These are phyloP conservation scores for Xerocomellus intermedius DNA, from an alignment of 768 basidiomycete species.

Conservation along the genomic window DNA sequence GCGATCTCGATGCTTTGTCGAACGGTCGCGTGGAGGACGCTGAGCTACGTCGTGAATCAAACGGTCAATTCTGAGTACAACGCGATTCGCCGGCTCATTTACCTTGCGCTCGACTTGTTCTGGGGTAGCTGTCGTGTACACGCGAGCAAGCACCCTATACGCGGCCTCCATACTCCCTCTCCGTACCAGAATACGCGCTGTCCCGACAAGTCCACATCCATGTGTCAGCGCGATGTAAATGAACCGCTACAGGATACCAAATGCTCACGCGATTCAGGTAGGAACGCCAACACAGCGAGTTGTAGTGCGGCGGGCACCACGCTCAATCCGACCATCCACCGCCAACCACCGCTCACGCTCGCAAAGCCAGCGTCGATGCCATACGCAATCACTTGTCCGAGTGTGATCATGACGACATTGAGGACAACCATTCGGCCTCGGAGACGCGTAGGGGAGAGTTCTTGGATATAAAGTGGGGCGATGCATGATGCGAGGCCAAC, in stretches of 20 bases:
- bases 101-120: constrained; percentile 70
- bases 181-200: constrained; percentile 65
- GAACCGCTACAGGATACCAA: neutral
- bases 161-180: constrained; percentile 52
- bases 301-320: constrained; percentile 68
- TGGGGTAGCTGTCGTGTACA: constrained; percentile 65
- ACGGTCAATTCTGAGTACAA: neutral
- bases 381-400: constrained; percentile 79
- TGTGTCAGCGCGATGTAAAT: neutral
- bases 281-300: constrained; percentile 54
- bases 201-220: neutral
- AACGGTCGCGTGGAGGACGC: constrained; percentile 59
- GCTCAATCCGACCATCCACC: constrained; percentile 83
- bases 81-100: neutral
- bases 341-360: constrained; percentile 62
- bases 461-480: constrained; percentile 82
- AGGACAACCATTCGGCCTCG: constrained; percentile 71
- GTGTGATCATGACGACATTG: constrained; percentile 80
- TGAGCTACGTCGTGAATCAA: constrained; percentile 38
- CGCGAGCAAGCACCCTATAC: constrained; percentile 53
- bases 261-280: constrained; percentile 76
- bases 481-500: constrained; percentile 77
- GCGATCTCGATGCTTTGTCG: constrained; percentile 59
- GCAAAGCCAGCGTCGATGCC: constrained; percentile 68
- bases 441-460: constrained; percentile 71